Evolutionary conservation across 1,284 basidiomycete species (phyloP).

Genomic region (Boletus subluridellus): DNA sequence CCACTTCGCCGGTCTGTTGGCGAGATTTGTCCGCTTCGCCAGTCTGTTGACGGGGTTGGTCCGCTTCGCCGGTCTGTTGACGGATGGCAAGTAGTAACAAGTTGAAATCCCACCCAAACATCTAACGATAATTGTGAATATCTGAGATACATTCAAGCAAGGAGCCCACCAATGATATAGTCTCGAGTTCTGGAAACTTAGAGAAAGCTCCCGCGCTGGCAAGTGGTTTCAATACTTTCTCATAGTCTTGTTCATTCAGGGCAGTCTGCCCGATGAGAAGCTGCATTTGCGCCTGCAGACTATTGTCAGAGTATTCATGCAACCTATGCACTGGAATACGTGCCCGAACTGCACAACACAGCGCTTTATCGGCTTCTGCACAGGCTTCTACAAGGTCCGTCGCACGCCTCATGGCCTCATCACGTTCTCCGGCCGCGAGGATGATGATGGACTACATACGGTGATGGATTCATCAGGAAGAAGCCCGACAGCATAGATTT

Average conservation of each 20-base stretch:
- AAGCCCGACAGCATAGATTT: background rate
- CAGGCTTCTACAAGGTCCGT: background rate
- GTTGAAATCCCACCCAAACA: background rate
- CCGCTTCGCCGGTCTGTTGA: background rate
- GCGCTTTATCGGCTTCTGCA: background rate
- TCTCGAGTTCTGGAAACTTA: background rate
- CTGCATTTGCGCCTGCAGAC: background rate
- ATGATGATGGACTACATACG: background rate
- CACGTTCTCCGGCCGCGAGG: background rate
- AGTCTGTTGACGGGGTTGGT: no score
- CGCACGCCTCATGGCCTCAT: background rate
- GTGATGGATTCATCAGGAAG: background rate
- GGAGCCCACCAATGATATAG: background rate
- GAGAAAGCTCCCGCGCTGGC: background rate
- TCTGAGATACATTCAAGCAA: background rate
- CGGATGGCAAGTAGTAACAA: background rate
- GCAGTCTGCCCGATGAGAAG: background rate
- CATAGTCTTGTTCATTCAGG: background rate
- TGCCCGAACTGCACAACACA: background rate
- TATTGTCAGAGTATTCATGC: background rate
- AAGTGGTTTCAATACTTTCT: background rate
- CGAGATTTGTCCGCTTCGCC: no score
- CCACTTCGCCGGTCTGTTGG: no score
- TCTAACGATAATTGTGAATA: background rate
- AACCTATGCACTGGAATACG: background rate